Percentiles rank a stretch among this genome's conserved stretches.
Conservation (phyloP, 768 basidiomycete species). For the Russula sp. region DNA sequence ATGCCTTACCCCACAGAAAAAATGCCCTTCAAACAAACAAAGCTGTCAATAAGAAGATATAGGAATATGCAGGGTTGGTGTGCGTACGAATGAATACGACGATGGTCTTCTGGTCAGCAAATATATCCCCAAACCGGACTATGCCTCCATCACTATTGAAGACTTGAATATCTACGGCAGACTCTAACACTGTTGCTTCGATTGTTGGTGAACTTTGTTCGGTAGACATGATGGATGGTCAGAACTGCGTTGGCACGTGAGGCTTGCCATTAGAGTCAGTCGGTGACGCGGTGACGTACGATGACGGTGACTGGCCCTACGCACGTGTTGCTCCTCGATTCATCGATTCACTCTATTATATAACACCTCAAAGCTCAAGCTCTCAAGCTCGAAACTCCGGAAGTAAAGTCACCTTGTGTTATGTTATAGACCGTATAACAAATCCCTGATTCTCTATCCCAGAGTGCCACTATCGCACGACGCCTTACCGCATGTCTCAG, state of each 20-base stretch:
- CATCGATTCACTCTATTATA: too few species aligned
- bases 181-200: constrained; percentile 13
- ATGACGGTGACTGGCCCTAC: too few species aligned
- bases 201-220: constrained; percentile 3
- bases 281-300: too few species aligned
- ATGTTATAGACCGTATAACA: neutral
- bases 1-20: constrained; percentile 25
- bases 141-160: constrained; percentile 17
- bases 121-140: constrained; percentile 25
- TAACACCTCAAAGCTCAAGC: neutral
- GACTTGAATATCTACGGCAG: constrained; percentile 12
- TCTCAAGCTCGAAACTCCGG: neutral
- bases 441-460: neutral
- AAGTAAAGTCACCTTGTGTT: neutral
- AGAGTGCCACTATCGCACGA: neutral
- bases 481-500: too few species aligned
- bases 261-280: too few species aligned
- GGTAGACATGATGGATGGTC: constrained; percentile 23
- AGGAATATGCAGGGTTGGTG: neutral
- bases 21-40: constrained; percentile 20
- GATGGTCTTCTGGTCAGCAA: constrained; percentile 21
- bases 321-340: too few species aligned
- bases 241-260: too few species aligned
- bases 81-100: constrained; percentile 27
- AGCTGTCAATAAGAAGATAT: neutral